Evolutionary conservation across 179 eudicot genomes (phyloP), one percentile per base, ranked within the genome.

Genomic region (Silene noctiflora): DNA sequence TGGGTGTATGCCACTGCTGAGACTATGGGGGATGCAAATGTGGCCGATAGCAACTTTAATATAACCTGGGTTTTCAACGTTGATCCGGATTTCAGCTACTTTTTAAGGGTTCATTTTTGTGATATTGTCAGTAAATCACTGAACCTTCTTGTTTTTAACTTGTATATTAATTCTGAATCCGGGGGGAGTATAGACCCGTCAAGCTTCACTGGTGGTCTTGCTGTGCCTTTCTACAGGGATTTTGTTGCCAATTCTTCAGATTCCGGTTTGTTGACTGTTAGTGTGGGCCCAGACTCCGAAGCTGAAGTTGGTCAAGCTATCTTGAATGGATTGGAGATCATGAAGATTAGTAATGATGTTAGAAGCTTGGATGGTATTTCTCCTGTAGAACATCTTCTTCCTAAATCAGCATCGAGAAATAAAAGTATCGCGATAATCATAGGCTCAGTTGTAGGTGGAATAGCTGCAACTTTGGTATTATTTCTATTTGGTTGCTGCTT

Each of bases 1-100:
- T 87, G 79, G 88, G 94, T 91, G 68, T 91, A 91, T 71, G 89
- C 94, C 42, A 88, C 94, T 14, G 89, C 89, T 69, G 88, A 88
- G 74, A 73, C 73, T 46, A 91, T 91, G 96, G 96, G 90, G 48
- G 87, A 89, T 71, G 80, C 96, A 11, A 85, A 87, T 81, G 88
- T 84, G 22, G 77, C 85, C 1, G 80, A 83, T 61, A 76, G 74
- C 74, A 89, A 85, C 82, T 89, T 91, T 87, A 91, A 91, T 68
- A 72, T 91, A 29, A 89, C 96, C 1, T 91, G 96, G 96, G 90
- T 77, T 31, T 79, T 91, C 29, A 75, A 83, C 3, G 91, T 91
- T n/a, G 90, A 90, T 69, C 90, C 89, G n/a, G 83, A 85, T 67
- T 91, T 87, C 78, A 75, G 78, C 5, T 91, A 89, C 82, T 85